phyloP scores from a whole-genome alignment of 768 basidiomycete species.

The Scleroderma citrinum region DNA sequence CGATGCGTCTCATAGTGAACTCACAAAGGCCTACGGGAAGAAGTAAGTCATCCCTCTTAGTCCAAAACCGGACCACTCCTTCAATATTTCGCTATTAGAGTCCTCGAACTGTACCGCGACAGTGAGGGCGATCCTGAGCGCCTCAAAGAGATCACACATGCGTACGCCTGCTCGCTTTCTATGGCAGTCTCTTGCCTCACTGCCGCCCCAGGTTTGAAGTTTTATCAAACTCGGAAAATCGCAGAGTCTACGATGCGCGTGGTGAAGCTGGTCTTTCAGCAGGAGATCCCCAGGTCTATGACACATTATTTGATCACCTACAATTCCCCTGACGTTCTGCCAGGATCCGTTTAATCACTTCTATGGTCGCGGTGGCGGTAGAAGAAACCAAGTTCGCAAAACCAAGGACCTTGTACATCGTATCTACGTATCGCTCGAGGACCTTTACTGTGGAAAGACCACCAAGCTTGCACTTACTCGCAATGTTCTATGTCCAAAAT shows the following conservation, averaged over 20 bases:
- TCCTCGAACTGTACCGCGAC: constrained; percentile 82
- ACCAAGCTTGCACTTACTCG: constrained; percentile 96
- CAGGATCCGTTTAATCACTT: constrained; percentile 96
- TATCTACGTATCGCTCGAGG: constrained; percentile 91
- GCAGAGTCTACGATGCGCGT: constrained; percentile 77
- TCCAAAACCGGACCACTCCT: not conserved
- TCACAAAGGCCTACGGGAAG: constrained; percentile 95
- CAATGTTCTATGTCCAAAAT: constrained; percentile 89
- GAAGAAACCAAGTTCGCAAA: constrained; percentile 73
- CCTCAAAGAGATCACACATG: constrained; percentile 96
- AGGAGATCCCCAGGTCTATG: constrained; percentile 84
- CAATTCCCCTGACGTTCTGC: not conserved
- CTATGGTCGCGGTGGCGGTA: constrained; percentile 68
- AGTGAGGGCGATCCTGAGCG: constrained; percentile 95
- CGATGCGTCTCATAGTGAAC: constrained; percentile 72
- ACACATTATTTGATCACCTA: not conserved
- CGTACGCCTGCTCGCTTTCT: constrained; percentile 53
- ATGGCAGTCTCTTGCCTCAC: constrained; percentile 2
- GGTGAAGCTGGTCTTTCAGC: constrained; percentile 90
- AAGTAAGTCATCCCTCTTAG: constrained; percentile 49
- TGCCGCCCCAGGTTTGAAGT: constrained; percentile 72
- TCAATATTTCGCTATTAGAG: constrained; percentile 39
- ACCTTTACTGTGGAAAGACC: constrained; percentile 98
- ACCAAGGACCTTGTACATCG: constrained; percentile 99
- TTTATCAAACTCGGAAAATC: constrained; percentile 81